These are phyloP conservation scores for Aspergillus conjunctus DNA, from an alignment of 495 filamentous ascomycete species.

Conservation along the genomic window DNA sequence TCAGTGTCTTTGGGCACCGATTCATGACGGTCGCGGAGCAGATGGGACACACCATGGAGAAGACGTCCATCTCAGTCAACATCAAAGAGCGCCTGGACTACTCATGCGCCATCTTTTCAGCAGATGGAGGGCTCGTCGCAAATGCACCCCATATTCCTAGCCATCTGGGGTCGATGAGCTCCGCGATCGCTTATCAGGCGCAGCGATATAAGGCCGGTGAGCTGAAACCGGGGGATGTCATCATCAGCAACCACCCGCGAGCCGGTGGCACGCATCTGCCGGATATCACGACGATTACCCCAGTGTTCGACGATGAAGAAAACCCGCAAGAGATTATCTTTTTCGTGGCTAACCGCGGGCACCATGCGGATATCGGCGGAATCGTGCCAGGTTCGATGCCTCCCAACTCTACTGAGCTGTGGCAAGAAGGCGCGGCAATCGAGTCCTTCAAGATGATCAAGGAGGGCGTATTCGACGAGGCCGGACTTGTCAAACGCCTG, in stretches of 20 bases:
- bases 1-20: conserved; percentile 86
- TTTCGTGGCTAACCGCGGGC: conserved; percentile 84
- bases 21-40: conserved; percentile 97
- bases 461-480: conserved; percentile 85
- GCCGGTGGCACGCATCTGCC: conserved; percentile 86
- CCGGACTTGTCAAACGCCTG: conserved; percentile 79
- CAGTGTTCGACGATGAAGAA: conserved; percentile 72
- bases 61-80: conserved; percentile 90
- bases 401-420: conserved; percentile 86
- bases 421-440: conserved; percentile 89
- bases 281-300: conserved; percentile 87
- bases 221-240: conserved; percentile 84
- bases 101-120: conserved; percentile 86
- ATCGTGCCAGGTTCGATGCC: conserved; percentile 96
- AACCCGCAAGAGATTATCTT: conserved; percentile 71
- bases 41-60: conserved; percentile 87
- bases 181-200: conserved; percentile 81
- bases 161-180: conserved; percentile 88
- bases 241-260: conserved; percentile 93
- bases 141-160: conserved; percentile 90
- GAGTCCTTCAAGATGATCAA: conserved; percentile 91
- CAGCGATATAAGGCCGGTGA: conserved; percentile 80
- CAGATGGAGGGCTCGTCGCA: conserved; percentile 77
- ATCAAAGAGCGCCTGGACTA: conserved; percentile 93
- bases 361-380: conserved; percentile 84